A percentile compares a stretch with the other conserved stretches of the same genome.
These are phyloP conservation scores for Candida silvatica DNA, from an alignment of 805 yeast species.

Conservation along the genomic window DNA sequence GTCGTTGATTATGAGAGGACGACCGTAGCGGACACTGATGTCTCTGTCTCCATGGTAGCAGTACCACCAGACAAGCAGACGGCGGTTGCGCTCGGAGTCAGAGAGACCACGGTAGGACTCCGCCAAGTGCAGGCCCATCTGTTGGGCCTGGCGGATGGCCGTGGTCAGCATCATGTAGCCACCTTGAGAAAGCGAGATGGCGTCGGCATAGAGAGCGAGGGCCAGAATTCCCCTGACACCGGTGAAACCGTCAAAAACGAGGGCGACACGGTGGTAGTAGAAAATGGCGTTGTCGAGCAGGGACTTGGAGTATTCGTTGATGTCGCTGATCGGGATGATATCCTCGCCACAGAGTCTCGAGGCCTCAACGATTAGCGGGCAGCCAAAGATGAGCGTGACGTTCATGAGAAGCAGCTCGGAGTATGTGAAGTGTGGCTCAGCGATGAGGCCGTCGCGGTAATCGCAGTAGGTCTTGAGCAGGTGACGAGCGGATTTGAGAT, in stretches of 20 bases:
- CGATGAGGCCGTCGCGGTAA: slow-evolving; percentile 15
- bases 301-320: slow-evolving; percentile 10
- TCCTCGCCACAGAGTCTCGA: slow-evolving; percentile 7
- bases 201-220: slow-evolving; percentile 31
- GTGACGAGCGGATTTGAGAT: slow-evolving; percentile 4
- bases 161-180: slow-evolving; percentile 33
- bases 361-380: slow-evolving; percentile 7
- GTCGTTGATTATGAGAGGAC: slow-evolving; percentile 36
- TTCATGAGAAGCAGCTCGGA: slow-evolving; percentile 28
- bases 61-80: slow-evolving; percentile 40
- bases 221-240: slow-evolving; percentile 46
- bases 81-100: slow-evolving; percentile 26
- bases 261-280: slow-evolving; percentile 43
- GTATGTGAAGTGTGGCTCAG: slow-evolving; percentile 17
- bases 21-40: slow-evolving; percentile 36
- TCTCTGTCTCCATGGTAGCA: slow-evolving; percentile 40
- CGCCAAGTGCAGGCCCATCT: slow-evolving; percentile 46
- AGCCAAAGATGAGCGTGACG: slow-evolving; percentile 15
- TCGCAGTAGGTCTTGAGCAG: slow-evolving; percentile 14
- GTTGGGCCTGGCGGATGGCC: slow-evolving; percentile 46
- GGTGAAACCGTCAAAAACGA: slow-evolving; percentile 41
- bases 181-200: slow-evolving; percentile 26
- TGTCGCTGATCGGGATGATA: slow-evolving; percentile 5
- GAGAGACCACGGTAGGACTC: slow-evolving; percentile 33
- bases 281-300: slow-evolving; percentile 33